Percentiles rank a stretch among this genome's conserved stretches.
phyloP scores from a whole-genome alignment of 164 flowering plant genomes.

The Nelumbo lutea region DNA sequence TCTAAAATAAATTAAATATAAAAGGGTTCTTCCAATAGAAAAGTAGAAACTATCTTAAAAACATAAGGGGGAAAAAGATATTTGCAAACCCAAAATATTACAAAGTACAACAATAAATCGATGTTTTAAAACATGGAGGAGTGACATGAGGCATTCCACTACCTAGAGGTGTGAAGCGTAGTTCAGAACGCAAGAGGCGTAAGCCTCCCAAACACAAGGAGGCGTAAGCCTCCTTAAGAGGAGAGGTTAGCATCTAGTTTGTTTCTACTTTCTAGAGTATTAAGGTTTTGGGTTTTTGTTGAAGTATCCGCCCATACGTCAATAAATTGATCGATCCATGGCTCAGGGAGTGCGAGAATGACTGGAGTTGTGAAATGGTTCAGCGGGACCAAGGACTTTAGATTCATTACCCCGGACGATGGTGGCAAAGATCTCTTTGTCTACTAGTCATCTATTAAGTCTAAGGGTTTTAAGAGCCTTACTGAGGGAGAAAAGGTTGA shows the following conservation, averaged over 20 bases:
- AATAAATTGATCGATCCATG: constrained; percentile 12
- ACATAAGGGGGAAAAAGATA: no score
- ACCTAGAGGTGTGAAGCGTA: no score
- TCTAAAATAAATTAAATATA: no score
- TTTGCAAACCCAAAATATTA: no score
- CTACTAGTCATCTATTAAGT: constrained; percentile 71
- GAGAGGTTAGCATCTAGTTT: background rate
- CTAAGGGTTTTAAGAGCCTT: constrained; percentile 78
- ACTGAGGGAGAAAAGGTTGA: constrained; percentile 20
- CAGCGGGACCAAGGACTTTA: constrained; percentile 69
- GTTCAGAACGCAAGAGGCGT: no score
- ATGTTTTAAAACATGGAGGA: no score
- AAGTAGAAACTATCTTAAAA: no score
- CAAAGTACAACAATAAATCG: no score
- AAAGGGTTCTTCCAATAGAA: no score
- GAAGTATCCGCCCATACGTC: background rate
- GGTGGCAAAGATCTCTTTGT: constrained; percentile 89
- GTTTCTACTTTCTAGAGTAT: background rate
- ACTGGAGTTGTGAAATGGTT: constrained; percentile 89
- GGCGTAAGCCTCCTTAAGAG: no score
- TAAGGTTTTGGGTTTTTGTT: background rate
- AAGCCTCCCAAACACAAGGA: no score
- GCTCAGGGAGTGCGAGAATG: constrained; percentile 20
- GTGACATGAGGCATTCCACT: no score
- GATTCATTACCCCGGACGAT: constrained; percentile 82